phyloP scores from a whole-genome alignment of 2,329 filamentous ascomycete genomes.

The Beauveria australis region DNA sequence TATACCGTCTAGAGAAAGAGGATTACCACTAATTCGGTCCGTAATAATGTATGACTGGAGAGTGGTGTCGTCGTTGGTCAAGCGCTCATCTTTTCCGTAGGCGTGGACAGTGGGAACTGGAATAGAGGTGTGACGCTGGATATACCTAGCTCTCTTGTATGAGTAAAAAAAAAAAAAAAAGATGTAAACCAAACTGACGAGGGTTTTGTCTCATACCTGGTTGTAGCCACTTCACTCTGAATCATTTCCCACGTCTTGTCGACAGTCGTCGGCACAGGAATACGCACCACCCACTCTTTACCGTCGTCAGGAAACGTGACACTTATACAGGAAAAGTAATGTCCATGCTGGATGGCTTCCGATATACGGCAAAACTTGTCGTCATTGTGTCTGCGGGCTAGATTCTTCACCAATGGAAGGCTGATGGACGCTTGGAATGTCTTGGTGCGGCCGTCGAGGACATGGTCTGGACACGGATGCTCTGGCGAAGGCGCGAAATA shows the following conservation, averaged over 20 bases:
- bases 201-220: neutral
- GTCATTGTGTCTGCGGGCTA: neutral
- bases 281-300: neutral
- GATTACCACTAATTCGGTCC: neutral
- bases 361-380: neutral
- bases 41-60: neutral
- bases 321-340: neutral
- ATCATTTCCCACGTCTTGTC: neutral
- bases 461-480: neutral
- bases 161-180: neutral
- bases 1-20: neutral
- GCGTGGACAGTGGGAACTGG: neutral
- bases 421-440: neutral
- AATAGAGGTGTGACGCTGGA: neutral
- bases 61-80: neutral
- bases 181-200: fast-evolving
- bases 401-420: neutral
- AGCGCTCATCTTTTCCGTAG: neutral
- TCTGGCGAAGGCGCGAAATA: too few species aligned
- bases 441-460: neutral
- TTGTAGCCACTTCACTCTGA: neutral
- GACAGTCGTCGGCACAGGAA: neutral
- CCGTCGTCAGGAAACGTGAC: neutral
- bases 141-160: neutral
- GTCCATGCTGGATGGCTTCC: neutral